phyloP scores from a whole-genome alignment of 2,329 filamentous ascomycete genomes.

The Neodidymelliopsis sp. region DNA sequence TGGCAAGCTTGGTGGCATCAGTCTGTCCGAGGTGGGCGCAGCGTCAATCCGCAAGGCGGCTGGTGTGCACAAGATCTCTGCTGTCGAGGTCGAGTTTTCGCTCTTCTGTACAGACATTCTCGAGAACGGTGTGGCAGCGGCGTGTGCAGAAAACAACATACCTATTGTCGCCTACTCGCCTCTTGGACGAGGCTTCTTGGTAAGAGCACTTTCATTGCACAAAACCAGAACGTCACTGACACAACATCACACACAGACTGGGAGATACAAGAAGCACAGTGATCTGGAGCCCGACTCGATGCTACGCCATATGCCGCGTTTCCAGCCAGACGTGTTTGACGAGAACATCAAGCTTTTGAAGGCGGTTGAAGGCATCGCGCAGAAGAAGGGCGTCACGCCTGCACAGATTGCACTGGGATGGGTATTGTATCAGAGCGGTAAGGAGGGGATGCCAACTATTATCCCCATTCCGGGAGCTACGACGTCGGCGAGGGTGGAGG shows the following conservation, averaged over 20 bases:
- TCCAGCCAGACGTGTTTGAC: constrained; percentile 69
- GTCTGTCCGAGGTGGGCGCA: constrained; percentile 56
- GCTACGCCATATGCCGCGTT: constrained; percentile 62
- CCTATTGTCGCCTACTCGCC: constrained; percentile 76
- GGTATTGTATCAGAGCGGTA: constrained; percentile 60
- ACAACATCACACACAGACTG: constrained; percentile 48
- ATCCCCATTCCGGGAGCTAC: constrained; percentile 74
- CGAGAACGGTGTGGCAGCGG: constrained; percentile 63
- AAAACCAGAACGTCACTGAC: constrained; percentile 22
- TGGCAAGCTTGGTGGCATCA: constrained; percentile 56
- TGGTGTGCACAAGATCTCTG: constrained; percentile 62
- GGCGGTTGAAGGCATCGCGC: constrained; percentile 66
- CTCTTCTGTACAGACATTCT: constrained; percentile 65
- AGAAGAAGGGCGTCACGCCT: constrained; percentile 64
- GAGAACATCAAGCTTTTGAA: constrained; percentile 70
- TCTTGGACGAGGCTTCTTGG: constrained; percentile 66
- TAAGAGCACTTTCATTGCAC: constrained; percentile 26
- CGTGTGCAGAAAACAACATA: constrained; percentile 69
- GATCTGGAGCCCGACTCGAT: constrained; percentile 68
- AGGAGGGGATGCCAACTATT: constrained; percentile 63
- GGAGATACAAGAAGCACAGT: constrained; percentile 55
- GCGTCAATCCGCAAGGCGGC: constrained; percentile 57
- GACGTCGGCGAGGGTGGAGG: constrained; percentile 62
- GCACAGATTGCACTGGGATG: constrained; percentile 73
- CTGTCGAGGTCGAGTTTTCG: constrained; percentile 68